phyloP scores from a whole-genome alignment of 129 eudicot genomes.

The Logfia minima region DNA sequence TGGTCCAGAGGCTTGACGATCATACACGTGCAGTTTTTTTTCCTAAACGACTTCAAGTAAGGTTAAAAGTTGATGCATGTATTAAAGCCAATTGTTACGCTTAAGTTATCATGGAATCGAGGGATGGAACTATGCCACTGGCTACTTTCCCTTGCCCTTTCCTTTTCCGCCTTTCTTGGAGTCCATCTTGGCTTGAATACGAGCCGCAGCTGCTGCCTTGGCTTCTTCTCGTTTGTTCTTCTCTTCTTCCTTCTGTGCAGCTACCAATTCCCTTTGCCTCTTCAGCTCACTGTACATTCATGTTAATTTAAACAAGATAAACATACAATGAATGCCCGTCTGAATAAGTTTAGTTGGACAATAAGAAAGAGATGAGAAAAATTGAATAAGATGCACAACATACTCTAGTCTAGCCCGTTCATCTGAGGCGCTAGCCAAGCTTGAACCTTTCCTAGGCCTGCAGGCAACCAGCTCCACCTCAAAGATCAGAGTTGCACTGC shows the following conservation, averaged over 20 bases:
- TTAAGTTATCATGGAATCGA: constrained; percentile 12
- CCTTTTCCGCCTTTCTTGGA: constrained; percentile 97
- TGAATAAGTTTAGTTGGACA: neutral
- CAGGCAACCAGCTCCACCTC: constrained; percentile 97
- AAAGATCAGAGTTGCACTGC: constrained; percentile 85
- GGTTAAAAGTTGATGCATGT: neutral
- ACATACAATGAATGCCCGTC: neutral
- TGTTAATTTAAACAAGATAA: neutral
- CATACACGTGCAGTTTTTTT: neutral
- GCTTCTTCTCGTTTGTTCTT: constrained; percentile 99
- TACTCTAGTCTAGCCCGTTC: constrained; percentile 96
- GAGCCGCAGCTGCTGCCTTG: constrained; percentile 97
- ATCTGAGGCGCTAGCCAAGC: constrained; percentile 77
- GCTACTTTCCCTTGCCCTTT: constrained; percentile 81
- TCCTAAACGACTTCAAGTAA: neutral
- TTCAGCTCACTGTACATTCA: constrained; percentile 64
- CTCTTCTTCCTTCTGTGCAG: constrained; percentile 91
- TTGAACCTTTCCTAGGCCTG: constrained; percentile 94
- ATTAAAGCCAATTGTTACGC: neutral
- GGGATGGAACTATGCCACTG: neutral
- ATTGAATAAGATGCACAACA: constrained; percentile 24
- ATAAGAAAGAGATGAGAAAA: neutral
- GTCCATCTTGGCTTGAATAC: constrained; percentile 92
- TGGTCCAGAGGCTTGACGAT: neutral
- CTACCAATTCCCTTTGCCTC: constrained; percentile 88